Conservation (phyloP, 805 yeast species). For the Myxozyma sirexii region DNA sequence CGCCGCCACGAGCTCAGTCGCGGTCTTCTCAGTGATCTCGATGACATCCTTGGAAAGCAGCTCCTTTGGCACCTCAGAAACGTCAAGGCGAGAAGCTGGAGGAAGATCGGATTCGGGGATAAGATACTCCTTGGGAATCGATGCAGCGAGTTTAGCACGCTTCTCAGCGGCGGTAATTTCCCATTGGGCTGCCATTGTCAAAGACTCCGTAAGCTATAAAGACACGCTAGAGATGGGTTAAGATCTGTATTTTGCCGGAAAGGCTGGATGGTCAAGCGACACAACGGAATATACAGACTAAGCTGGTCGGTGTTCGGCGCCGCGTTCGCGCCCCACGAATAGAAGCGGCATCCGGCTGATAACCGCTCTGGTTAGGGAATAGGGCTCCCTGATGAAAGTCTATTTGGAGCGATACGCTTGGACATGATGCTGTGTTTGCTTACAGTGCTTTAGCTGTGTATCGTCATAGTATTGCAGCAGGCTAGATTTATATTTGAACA, state of each 20-base stretch:
- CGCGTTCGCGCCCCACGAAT: not conserved
- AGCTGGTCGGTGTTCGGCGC: not conserved
- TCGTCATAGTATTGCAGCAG: not conserved
- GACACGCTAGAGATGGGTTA: not conserved
- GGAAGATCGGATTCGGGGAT: conserved; percentile 37
- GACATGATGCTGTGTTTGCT: no score
- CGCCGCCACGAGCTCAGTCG: conserved; percentile 32
- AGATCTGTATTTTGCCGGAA: no score
- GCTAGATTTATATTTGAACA: not conserved
- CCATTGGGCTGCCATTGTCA: conserved; percentile 21
- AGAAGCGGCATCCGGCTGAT: not conserved
- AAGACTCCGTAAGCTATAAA: no score
- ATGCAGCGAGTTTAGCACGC: conserved; percentile 32
- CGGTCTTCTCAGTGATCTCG: conserved; percentile 37
- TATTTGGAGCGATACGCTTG: not conserved
- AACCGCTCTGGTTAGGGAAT: not conserved
- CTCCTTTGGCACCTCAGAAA: conserved; percentile 32
- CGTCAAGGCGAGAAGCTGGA: conserved; percentile 30
- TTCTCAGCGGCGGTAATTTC: conserved; percentile 32
- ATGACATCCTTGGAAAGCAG: conserved; percentile 35
- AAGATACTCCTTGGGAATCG: conserved; percentile 33
- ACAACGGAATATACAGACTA: no score
- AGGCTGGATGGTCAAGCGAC: not conserved
- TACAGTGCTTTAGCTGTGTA: not conserved
- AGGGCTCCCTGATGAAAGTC: not conserved